Percentiles rank a stretch among this genome's conserved stretches.
phyloP scores from a whole-genome alignment of 306 rosid species.

The Luffa aegyptiaca region DNA sequence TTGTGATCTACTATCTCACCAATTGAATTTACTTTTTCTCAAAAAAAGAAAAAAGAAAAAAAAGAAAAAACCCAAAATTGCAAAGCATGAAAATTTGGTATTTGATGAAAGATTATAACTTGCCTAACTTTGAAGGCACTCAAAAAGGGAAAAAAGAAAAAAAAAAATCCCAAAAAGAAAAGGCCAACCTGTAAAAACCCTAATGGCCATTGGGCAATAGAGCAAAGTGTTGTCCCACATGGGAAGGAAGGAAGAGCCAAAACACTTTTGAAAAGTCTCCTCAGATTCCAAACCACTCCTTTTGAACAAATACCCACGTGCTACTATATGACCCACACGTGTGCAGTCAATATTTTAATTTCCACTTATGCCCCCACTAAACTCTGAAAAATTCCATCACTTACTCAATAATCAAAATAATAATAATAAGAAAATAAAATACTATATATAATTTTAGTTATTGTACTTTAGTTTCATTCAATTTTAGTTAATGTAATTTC shows the following conservation, averaged over 20 bases:
- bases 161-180: not conserved
- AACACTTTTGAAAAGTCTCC: constrained; percentile 6
- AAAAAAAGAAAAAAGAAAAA: too few relatives aligned
- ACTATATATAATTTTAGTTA: too few relatives aligned
- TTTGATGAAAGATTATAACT: not conserved
- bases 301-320: constrained; percentile 1
- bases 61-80: too few relatives aligned
- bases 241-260: constrained; percentile 6
- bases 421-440: too few relatives aligned
- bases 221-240: not conserved
- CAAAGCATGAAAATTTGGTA: not conserved
- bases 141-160: not conserved
- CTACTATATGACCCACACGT: not conserved
- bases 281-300: constrained; percentile 9
- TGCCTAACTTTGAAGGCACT: not conserved
- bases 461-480: too few relatives aligned
- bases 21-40: too few relatives aligned
- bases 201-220: not conserved
- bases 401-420: not conserved
- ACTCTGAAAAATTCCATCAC: not conserved
- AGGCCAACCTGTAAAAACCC: not conserved
- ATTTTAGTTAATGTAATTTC: too few relatives aligned
- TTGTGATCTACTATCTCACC: too few relatives aligned
- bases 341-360: not conserved
- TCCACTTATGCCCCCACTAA: not conserved